These are phyloP conservation scores for Blastomyces parvus DNA, from an alignment of 2,329 filamentous ascomycete species.

Conservation along the genomic window DNA sequence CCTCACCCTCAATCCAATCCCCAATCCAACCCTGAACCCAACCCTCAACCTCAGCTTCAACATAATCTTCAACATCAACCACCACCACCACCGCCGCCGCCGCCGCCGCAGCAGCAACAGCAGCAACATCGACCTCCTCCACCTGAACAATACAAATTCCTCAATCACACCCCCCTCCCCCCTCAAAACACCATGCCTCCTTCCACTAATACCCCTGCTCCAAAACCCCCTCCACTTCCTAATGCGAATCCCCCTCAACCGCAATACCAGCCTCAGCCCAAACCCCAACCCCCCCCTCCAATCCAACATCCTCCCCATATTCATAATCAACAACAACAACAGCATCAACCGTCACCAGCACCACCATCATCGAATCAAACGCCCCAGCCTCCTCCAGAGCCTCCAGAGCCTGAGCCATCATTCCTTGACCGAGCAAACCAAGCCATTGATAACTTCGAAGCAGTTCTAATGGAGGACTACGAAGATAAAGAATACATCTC, in stretches of 20 bases:
- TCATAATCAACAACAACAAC: neutral
- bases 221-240: slow-evolving; percentile 11
- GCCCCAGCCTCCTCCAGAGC: slow-evolving; percentile 9
- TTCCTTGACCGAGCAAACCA: slow-evolving; percentile 36
- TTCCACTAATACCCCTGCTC: slow-evolving; percentile 17
- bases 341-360: slow-evolving; percentile 9
- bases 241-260: neutral
- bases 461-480: slow-evolving; percentile 37
- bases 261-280: slow-evolving; percentile 9
- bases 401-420: slow-evolving; percentile 24
- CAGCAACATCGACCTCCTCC: slow-evolving; percentile 17
- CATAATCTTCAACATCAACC: slow-evolving; percentile 8
- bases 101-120: neutral
- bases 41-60: neutral
- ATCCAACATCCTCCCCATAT: slow-evolving; percentile 14
- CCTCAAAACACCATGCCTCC: neutral
- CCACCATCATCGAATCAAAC: slow-evolving; percentile 17
- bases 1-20: no score
- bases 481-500: slow-evolving; percentile 39
- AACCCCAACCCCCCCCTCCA: slow-evolving; percentile 16
- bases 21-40: no score
- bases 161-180: slow-evolving; percentile 10
- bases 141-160: slow-evolving; percentile 16
- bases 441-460: slow-evolving; percentile 38
- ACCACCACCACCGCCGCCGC: slow-evolving; percentile 5